Conservation (phyloP, 2,329 filamentous ascomycete species). For the Emergomyces orientalis region DNA sequence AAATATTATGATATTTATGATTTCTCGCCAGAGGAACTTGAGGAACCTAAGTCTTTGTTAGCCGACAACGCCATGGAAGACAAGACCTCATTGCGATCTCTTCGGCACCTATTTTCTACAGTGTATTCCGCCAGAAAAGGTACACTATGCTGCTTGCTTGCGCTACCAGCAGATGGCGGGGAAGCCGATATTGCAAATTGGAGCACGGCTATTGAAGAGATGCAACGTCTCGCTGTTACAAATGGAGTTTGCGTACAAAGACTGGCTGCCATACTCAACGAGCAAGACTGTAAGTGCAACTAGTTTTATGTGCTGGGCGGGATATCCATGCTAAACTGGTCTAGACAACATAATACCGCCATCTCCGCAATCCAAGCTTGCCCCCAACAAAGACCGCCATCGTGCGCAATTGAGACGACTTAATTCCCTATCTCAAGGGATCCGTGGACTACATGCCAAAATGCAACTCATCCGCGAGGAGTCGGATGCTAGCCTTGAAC, state of each 20-base stretch:
- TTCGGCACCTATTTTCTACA: conserved; percentile 73
- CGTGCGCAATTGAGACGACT: conserved; percentile 82
- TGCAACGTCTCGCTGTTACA: conserved; percentile 54
- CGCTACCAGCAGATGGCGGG: conserved; percentile 72
- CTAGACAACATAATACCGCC: conserved; percentile 39
- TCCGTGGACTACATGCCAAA: conserved; percentile 87
- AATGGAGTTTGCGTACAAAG: conserved; percentile 56
- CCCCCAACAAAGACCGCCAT: conserved; percentile 66
- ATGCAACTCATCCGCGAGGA: conserved; percentile 86
- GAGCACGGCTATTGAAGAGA: conserved; percentile 66
- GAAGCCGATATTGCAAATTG: conserved; percentile 68
- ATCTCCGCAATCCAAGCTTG: conserved; percentile 28
- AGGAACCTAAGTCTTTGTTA: conserved; percentile 58
- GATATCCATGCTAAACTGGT: conserved; percentile 17
- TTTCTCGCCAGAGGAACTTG: conserved; percentile 62
- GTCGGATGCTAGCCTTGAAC: conserved; percentile 68
- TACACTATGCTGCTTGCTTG: conserved; percentile 78
- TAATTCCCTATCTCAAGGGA: conserved; percentile 78
- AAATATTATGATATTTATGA: conserved; percentile 90
- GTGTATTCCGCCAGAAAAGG: conserved; percentile 74
- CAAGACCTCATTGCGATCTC: conserved; percentile 62
- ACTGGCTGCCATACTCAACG: conserved; percentile 60
- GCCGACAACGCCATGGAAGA: conserved; percentile 63
- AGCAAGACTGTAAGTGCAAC: conserved; percentile 63
- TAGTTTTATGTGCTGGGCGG: conserved; percentile 9